Conservation (phyloP, 1,284 basidiomycete genomes). For the Sphagnurus paluster region DNA sequence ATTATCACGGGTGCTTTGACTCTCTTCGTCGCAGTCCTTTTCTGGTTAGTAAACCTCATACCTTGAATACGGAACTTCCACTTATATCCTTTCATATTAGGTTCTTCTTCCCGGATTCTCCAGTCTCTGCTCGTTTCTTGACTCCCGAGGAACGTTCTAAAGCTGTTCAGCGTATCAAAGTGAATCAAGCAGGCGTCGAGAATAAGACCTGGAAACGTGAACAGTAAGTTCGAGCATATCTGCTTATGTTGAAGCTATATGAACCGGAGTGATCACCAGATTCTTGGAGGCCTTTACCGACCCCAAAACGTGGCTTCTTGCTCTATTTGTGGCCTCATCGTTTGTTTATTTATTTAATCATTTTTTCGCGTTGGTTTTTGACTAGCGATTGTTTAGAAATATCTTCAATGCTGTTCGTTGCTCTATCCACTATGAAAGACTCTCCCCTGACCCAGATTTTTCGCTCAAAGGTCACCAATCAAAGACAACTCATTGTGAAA, state of each 20-base stretch:
- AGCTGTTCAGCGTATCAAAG: constrained; percentile 65
- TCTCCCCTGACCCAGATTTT: background rate
- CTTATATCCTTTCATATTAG: constrained; percentile 27
- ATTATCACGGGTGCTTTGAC: constrained; percentile 71
- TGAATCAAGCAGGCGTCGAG: constrained; percentile 74
- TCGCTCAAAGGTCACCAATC: constrained; percentile 69
- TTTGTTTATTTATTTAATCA: constrained; percentile 26
- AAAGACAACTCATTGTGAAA: constrained; percentile 71
- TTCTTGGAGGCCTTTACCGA: constrained; percentile 71
- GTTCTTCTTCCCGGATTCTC: constrained; percentile 77
- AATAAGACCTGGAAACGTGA: constrained; percentile 79
- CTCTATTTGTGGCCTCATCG: constrained; percentile 59
- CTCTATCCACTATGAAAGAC: background rate
- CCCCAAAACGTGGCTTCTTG: constrained; percentile 75
- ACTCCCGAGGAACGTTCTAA: constrained; percentile 64
- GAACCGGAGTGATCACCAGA: constrained; percentile 33
- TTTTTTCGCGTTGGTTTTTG: constrained; percentile 2
- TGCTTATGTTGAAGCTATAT: background rate
- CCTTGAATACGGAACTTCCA: background rate
- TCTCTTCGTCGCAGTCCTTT: constrained; percentile 54
- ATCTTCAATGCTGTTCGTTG: constrained; percentile 52
- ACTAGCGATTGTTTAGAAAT: constrained; percentile 35
- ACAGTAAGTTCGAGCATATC: constrained; percentile 49
- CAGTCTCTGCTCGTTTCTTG: constrained; percentile 70
- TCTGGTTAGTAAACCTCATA: constrained; percentile 44